Evolutionary conservation across 768 basidiomycete species (phyloP).

Genomic region (Lyophyllum atratum): DNA sequence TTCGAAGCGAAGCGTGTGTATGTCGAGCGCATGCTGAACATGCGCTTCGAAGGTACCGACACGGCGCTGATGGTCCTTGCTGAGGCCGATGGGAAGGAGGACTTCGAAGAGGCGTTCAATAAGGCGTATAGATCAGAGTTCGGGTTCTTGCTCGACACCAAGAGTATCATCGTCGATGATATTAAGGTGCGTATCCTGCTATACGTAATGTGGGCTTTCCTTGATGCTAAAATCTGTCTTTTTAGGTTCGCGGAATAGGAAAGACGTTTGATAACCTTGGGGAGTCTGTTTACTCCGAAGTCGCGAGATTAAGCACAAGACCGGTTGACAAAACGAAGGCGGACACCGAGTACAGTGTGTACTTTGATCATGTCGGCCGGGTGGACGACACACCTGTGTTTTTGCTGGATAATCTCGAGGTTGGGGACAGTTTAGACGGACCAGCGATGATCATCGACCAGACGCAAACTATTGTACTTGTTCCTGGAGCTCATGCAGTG

Average conservation of each 20-base stretch:
- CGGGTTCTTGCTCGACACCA: constrained; percentile 87
- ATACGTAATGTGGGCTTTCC: background rate
- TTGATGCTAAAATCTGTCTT: background rate
- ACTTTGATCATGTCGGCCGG: constrained; percentile 81
- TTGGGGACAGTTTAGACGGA: constrained; percentile 76
- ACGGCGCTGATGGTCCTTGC: constrained; percentile 89
- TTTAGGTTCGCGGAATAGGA: constrained; percentile 83
- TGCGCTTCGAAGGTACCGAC: constrained; percentile 93
- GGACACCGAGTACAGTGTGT: constrained; percentile 64
- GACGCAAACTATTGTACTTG: constrained; percentile 92
- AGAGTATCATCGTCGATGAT: constrained; percentile 86
- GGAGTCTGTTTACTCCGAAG: constrained; percentile 76
- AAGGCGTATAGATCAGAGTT: constrained; percentile 84
- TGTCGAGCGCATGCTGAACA: constrained; percentile 84
- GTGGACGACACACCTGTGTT: constrained; percentile 81
- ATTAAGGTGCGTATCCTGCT: constrained; percentile 60
- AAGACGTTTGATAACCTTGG: constrained; percentile 86
- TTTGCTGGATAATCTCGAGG: constrained; percentile 59
- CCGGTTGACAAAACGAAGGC: constrained; percentile 45
- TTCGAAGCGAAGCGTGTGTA: constrained; percentile 74
- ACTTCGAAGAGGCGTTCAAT: constrained; percentile 82
- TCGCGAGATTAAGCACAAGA: constrained; percentile 50
- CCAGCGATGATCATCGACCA: constrained; percentile 95
- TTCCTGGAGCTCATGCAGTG: constrained; percentile 69
- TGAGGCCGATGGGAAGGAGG: constrained; percentile 58